Conservation (phyloP, 768 basidiomycete species). For the Termitomyces heimii region DNA sequence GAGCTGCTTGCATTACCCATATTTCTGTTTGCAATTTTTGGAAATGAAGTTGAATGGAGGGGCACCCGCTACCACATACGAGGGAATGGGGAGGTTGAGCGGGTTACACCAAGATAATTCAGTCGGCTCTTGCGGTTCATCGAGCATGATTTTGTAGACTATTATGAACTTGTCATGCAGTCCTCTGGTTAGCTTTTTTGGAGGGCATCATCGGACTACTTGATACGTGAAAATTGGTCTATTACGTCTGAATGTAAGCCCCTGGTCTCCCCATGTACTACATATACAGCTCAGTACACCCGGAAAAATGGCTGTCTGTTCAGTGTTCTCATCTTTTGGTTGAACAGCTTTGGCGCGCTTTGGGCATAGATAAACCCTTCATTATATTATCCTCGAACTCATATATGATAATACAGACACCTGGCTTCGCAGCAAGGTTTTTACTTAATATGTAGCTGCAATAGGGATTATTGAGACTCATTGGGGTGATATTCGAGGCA, state of each 20-base stretch:
- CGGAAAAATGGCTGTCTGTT: too few species aligned
- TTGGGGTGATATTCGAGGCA: background rate
- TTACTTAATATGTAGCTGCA: too few species aligned
- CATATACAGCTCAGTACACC: too few species aligned
- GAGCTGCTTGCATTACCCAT: slow-evolving; percentile 87
- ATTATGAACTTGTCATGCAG: slow-evolving; percentile 25
- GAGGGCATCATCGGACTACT: background rate
- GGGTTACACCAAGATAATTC: slow-evolving; percentile 17
- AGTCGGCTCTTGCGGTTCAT: slow-evolving; percentile 21
- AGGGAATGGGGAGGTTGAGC: slow-evolving; percentile 63
- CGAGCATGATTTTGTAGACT: slow-evolving; percentile 12
- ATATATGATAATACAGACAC: background rate
- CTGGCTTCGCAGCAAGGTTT: background rate
- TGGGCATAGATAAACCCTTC: too few species aligned
- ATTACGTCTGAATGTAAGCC: background rate
- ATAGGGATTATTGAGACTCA: background rate
- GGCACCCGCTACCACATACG: slow-evolving; percentile 73
- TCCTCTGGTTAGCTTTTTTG: background rate
- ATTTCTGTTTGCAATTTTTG: slow-evolving; percentile 76
- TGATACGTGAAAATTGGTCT: background rate
- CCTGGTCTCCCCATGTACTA: background rate
- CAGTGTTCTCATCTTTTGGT: too few species aligned
- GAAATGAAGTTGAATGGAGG: slow-evolving; percentile 83
- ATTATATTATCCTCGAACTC: too few species aligned
- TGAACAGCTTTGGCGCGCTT: too few species aligned